Evolutionary conservation across 2,329 filamentous ascomycete genomes (phyloP).

Genomic region (Trichoderma citrinoviride): DNA sequence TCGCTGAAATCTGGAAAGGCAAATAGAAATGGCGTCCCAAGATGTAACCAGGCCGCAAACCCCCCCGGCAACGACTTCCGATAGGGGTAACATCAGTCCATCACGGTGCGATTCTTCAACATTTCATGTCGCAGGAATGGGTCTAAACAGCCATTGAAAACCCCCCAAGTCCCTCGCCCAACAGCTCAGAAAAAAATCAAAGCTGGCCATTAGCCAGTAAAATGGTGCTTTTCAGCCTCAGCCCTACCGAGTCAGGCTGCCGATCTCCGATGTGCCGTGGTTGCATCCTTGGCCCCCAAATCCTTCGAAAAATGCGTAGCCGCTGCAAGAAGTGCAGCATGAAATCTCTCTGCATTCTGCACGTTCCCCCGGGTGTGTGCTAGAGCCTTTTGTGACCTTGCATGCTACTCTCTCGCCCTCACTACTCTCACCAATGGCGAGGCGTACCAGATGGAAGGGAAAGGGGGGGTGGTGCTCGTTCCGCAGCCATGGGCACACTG

Average conservation of each 20-base stretch:
- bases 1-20: background rate
- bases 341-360: background rate
- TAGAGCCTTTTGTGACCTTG: slow-evolving; percentile 16
- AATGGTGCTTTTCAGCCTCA: slow-evolving; percentile 17
- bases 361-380: background rate
- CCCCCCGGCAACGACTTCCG: background rate
- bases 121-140: background rate
- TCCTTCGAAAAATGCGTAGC: slow-evolving; percentile 10
- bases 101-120: no score
- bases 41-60: background rate
- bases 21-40: background rate
- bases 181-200: background rate
- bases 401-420: background rate
- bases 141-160: background rate
- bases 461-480: background rate
- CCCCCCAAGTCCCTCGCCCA: background rate
- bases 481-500: slow-evolving; percentile 1
- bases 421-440: slow-evolving; percentile 6
- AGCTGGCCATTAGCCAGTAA: slow-evolving; percentile 11
- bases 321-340: slow-evolving; percentile 10
- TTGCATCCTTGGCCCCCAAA: slow-evolving; percentile 23
- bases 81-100: background rate
- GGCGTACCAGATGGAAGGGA: slow-evolving; percentile 4
- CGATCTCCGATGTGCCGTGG: slow-evolving; percentile 21
- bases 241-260: slow-evolving; percentile 19